phyloP scores from a whole-genome alignment of 2,329 filamentous ascomycete species.

The Xylaria sp. region DNA sequence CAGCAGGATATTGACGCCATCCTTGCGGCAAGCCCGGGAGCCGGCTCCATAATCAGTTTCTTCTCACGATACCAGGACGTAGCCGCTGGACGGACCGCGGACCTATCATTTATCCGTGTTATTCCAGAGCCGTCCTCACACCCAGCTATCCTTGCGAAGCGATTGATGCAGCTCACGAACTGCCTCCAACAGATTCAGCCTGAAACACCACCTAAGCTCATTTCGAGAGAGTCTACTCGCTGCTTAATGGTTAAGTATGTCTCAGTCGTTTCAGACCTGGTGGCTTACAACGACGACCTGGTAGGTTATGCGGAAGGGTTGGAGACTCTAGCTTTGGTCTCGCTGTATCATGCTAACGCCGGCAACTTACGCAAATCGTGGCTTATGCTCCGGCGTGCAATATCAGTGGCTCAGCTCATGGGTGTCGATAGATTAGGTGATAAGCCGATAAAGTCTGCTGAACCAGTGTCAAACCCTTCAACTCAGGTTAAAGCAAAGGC shows the following conservation, averaged over 20 bases:
- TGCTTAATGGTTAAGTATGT: constrained; percentile 50
- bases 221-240: constrained; percentile 40
- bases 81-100: constrained; percentile 44
- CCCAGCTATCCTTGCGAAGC: constrained; percentile 59
- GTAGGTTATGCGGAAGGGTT: constrained; percentile 63
- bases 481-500: constrained; percentile 46
- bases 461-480: constrained; percentile 50
- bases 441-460: constrained; percentile 52
- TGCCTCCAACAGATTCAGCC: constrained; percentile 56
- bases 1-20: constrained; percentile 51
- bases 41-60: constrained; percentile 46
- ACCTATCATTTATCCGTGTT: constrained; percentile 39
- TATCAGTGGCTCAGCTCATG: constrained; percentile 63
- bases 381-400: constrained; percentile 60
- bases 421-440: constrained; percentile 55
- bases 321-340: constrained; percentile 61
- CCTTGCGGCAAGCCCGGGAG: constrained; percentile 42
- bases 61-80: constrained; percentile 44
- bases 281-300: constrained; percentile 63
- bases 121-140: constrained; percentile 54
- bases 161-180: constrained; percentile 58
- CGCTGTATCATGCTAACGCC: constrained; percentile 61
- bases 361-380: constrained; percentile 66
- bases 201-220: constrained; percentile 46
- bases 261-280: constrained; percentile 50